Evolutionary conservation across 176 grass and related monocot genomes (phyloP), one percentile per base, ranked within the genome.

Genomic region (Bolboschoenus planiculmis): DNA sequence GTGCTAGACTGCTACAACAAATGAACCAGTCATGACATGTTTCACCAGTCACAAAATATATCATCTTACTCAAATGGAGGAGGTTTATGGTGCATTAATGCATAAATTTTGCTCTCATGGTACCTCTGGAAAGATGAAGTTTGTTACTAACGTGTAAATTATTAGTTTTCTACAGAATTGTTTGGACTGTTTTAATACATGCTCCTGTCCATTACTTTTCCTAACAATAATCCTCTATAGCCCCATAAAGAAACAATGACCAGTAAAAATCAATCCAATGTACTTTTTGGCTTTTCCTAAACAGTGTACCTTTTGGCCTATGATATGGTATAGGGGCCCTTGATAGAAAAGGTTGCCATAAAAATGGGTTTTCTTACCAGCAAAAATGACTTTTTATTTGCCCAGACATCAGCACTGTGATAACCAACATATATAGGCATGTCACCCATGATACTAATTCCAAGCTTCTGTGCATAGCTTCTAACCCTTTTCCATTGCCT

Each of bases 381-480:
- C 84, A 97, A 91, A 89, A 94, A 97, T 78, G 90, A 93, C 74
- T 94, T 94, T 81, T 86, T 92, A 82, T 97, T 94, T 56, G 95
- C 95, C 95, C 95, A 97, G 85, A 97, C 92, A 90, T 97, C 95
- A 75, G 92, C 95, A 68, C 95, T 97, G 80, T 97, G 95, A 82
- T 93, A 91, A 68, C 95, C 95, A 71, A 97, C 95, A 90, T 97
- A 97, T 85, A 97, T 97, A 65, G 95, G 95, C 95, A 97, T 97
- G 78, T 97, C 95, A 36, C 95, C 95, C 83, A 97, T 94, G 78
- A 97, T 94, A 43, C 84, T 88, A 84, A 97, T 97, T 84, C 92
- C 88, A 58, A 97, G 81, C 63, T 88, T 91, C 81, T 90, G 85
- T 10, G 95, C 95, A 91, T 94, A 72, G 75, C 56, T 74, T 78